These are phyloP conservation scores for Actinomortierella ambigua DNA, from an alignment of 371 early-diverging fungal genomes.

Conservation along the genomic window DNA sequence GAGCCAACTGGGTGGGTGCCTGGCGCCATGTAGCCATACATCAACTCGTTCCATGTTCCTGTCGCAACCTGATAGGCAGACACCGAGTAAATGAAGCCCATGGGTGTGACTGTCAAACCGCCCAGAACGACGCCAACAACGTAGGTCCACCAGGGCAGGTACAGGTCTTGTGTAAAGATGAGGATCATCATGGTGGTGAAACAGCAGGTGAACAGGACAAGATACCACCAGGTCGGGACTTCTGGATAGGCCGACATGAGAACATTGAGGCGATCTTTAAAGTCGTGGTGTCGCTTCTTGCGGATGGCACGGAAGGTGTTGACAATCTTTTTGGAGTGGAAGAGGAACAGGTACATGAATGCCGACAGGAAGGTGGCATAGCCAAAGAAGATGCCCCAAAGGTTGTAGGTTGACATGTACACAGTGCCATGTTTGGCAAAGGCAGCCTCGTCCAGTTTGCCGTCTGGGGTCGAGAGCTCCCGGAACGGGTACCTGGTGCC, in stretches of 20 bases:
- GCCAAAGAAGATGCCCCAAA: slow-evolving; percentile 48
- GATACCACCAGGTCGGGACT: slow-evolving; percentile 46
- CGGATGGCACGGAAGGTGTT: slow-evolving; percentile 28
- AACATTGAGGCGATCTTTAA: slow-evolving; percentile 43
- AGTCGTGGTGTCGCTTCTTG: slow-evolving; percentile 25
- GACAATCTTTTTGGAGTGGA: slow-evolving; percentile 43
- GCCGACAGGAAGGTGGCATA: slow-evolving; percentile 46
- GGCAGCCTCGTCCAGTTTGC: slow-evolving; percentile 20
- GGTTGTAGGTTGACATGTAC: slow-evolving; percentile 45
- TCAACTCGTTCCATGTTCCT: slow-evolving; percentile 45
- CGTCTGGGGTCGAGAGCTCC: slow-evolving; percentile 18
- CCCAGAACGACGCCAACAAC: slow-evolving; percentile 39
- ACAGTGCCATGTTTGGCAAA: slow-evolving; percentile 37
- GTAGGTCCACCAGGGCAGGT: slow-evolving; percentile 48
- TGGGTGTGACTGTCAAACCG: slow-evolving; percentile 40
- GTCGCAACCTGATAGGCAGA: slow-evolving; percentile 46
- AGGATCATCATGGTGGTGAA: slow-evolving; percentile 43
- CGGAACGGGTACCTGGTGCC: slow-evolving; percentile 39
- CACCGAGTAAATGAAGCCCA: slow-evolving; percentile 51
- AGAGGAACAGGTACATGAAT: slow-evolving; percentile 46
- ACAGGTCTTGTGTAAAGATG: slow-evolving; percentile 41
- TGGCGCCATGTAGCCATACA: slow-evolving; percentile 49
- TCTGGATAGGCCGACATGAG: slow-evolving; percentile 42
- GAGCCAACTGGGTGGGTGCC: slow-evolving; percentile 46
- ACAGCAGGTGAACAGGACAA: slow-evolving; percentile 30